Evolutionary conservation across 148 eudicot genomes (phyloP), one percentile per base, ranked within the genome.

Genomic region (Amaranthus palmeri): DNA sequence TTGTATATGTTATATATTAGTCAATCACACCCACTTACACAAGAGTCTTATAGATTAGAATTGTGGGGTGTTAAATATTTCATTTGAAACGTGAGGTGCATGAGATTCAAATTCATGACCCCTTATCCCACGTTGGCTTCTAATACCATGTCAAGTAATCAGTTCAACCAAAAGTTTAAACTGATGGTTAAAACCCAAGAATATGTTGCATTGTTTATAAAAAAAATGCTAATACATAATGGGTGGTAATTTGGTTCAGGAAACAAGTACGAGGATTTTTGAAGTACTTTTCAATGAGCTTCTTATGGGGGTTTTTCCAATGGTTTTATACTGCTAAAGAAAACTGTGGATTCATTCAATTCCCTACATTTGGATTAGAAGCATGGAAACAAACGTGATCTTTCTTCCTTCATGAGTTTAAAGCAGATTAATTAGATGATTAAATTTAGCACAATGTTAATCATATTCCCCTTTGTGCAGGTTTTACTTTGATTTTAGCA

Each of bases 401-500:
- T 36, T 36, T 25, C 12, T 18, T 54, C 5, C 47, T 45, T 12
- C 58, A 57, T 66, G 40, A 55, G n/a, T 13, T 54, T 17, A 5
- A 3, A 3, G 17, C 64, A n/a, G n/a, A n/a, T n/a, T n/a, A n/a
- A n/a, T n/a, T 25, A 25, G 36, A 25, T 25, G 36, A 25, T 25
- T 25, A 25, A 25, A 25, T 25, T 25, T 25, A 25, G 36, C 2
- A 15, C 25, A 15, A 3, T 53, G 76, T 13, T 73, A 52, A 63
- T 8, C 43, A 17, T 13, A 11, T 36, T 46, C 43, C 13, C 53
- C 59, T 61, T 42, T 43, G 51, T 54, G 73, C 92, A 87, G 96
- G 51, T 91, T 91, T 76, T 88, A 85, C 81, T 88, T 88, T 59
- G 97, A 91, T 81, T 91, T 88, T 58, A 87, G 92, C 77, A 76